These are phyloP conservation scores for Bruguiera hainesii DNA, from an alignment of 441 rosid genomes.

Conservation along the genomic window DNA sequence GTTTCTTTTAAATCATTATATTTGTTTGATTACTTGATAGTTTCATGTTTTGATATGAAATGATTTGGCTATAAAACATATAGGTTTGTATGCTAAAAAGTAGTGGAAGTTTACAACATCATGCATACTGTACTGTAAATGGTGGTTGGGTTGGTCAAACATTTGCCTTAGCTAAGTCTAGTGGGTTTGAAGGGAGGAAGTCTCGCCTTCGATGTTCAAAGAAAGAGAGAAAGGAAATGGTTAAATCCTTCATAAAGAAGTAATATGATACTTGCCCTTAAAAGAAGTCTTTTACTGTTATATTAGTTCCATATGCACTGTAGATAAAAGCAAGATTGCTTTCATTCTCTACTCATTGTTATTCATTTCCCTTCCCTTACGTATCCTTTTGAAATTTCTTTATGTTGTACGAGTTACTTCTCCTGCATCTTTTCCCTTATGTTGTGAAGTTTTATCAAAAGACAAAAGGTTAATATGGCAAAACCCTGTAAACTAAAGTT, in stretches of 20 bases:
- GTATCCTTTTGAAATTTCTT: no score
- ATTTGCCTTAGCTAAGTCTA: slow-evolving; percentile 68
- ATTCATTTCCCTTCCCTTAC: background rate
- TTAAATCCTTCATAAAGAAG: slow-evolving; percentile 76
- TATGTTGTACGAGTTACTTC: background rate
- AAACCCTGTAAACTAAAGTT: no score
- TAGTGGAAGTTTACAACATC: slow-evolving; percentile 20
- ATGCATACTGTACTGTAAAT: slow-evolving; percentile 69
- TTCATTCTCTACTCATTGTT: background rate
- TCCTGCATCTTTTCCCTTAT: background rate
- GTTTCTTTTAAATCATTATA: no score
- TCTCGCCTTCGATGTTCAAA: slow-evolving; percentile 79
- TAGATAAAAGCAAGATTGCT: background rate
- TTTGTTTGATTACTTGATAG: no score
- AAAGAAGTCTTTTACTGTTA: slow-evolving; percentile 7
- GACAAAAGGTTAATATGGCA: no score
- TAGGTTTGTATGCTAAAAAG: slow-evolving; percentile 29
- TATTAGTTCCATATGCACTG: slow-evolving; percentile 6
- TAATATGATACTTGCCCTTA: slow-evolving; percentile 32
- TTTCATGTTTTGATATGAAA: background rate
- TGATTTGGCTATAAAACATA: slow-evolving; percentile 16
- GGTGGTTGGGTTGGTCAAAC: slow-evolving; percentile 67
- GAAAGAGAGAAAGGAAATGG: slow-evolving; percentile 83
- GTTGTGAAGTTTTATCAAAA: no score
- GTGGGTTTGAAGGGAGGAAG: slow-evolving; percentile 69